These are phyloP conservation scores for Peniophora sp. DNA, from an alignment of 1,284 basidiomycete genomes.

Conservation along the genomic window DNA sequence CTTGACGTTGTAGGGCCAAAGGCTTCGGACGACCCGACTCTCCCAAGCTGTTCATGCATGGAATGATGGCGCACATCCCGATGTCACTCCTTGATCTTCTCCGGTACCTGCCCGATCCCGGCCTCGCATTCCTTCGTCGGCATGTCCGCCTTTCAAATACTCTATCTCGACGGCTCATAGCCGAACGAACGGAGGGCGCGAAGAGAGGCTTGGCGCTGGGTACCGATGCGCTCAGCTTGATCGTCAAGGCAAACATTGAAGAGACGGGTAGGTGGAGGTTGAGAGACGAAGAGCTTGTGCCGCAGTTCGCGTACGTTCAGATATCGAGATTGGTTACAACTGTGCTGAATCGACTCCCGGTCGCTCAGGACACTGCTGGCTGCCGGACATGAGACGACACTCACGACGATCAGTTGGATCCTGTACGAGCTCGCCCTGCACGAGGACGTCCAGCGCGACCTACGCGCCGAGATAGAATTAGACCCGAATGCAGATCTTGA, in stretches of 20 bases:
- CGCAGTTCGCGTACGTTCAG: conserved; percentile 37
- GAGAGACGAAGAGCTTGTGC: conserved; percentile 41
- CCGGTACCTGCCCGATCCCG: conserved; percentile 26
- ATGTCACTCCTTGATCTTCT: conserved; percentile 26
- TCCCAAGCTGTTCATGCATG: conserved; percentile 19
- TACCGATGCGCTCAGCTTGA: too few species aligned
- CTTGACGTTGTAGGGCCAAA: too few species aligned
- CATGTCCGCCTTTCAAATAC: conserved; percentile 28
- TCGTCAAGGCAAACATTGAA: conserved; percentile 47
- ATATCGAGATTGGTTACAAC: conserved; percentile 22
- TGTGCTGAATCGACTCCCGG: not conserved
- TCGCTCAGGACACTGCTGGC: conserved; percentile 27
- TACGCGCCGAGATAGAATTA: conserved; percentile 30
- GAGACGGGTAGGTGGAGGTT: conserved; percentile 34
- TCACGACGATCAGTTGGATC: conserved; percentile 33
- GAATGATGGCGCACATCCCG: conserved; percentile 9
- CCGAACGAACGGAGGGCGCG: too few species aligned
- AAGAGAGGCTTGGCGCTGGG: too few species aligned
- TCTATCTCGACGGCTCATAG: conserved; percentile 32
- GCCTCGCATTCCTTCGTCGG: conserved; percentile 26
- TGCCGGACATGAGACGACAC: conserved; percentile 48
- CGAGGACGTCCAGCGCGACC: conserved; percentile 27
- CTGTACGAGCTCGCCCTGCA: conserved; percentile 33
- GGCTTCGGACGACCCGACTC: conserved; percentile 9
- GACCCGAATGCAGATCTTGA: conserved; percentile 24